Conservation (phyloP, 169 alveolate genomes). For the Eimeria necatrix region DNA sequence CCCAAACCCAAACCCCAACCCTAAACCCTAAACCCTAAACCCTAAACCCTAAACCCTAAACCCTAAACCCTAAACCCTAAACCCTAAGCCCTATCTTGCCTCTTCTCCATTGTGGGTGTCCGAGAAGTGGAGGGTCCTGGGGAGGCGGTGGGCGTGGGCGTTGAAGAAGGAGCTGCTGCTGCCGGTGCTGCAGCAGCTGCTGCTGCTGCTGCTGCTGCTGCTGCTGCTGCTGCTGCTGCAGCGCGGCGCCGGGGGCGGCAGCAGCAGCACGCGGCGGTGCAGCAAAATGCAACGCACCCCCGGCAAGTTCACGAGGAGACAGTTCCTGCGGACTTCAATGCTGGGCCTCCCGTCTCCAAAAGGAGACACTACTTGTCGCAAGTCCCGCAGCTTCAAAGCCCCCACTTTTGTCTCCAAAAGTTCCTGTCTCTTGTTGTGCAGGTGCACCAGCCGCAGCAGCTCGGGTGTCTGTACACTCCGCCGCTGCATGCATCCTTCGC, state of each 20-base stretch:
- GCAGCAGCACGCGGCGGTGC: neutral
- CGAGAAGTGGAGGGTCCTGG: no score
- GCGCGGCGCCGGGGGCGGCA: neutral
- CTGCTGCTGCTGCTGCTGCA: neutral
- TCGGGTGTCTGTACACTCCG: slow-evolving; percentile 59
- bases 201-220: neutral
- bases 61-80: slow-evolving; percentile 16
- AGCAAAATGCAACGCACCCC: neutral
- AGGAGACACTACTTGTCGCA: slow-evolving; percentile 52
- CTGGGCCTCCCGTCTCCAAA: slow-evolving; percentile 78
- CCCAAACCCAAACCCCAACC: neutral
- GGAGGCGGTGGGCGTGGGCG: no score
- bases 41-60: neutral
- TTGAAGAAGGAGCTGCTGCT: neutral
- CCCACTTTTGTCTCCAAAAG: slow-evolving; percentile 5
- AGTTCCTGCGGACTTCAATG: slow-evolving; percentile 83
- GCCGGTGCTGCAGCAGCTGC: neutral
- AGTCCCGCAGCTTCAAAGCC: slow-evolving; percentile 60
- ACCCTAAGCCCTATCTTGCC: neutral
- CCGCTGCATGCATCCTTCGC: neutral
- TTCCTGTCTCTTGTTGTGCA: neutral
- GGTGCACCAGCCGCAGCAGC: slow-evolving; percentile 52
- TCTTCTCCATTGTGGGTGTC: neutral
- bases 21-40: neutral
- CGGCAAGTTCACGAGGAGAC: slow-evolving; percentile 84